These are phyloP conservation scores for Cercospora sp. DNA, from an alignment of 2,329 filamentous ascomycete species.

Conservation along the genomic window DNA sequence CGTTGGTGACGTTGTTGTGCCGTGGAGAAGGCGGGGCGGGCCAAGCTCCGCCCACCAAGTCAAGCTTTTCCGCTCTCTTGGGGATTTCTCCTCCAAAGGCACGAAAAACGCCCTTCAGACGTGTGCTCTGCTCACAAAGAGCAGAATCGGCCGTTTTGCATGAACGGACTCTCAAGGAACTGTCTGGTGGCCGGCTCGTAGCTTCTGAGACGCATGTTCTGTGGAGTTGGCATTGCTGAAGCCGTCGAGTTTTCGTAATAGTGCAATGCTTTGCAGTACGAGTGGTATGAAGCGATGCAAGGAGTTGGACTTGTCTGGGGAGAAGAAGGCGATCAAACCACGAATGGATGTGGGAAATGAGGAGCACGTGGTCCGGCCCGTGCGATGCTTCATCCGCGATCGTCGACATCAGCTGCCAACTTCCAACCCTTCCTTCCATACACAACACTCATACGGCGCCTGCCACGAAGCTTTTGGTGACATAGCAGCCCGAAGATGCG, in stretches of 20 bases:
- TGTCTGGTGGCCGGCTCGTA: no score
- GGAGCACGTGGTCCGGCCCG: background rate
- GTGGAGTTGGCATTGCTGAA: no score
- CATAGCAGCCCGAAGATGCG: background rate
- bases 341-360: background rate
- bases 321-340: background rate
- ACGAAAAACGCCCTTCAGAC: no score
- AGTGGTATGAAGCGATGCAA: background rate
- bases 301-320: background rate
- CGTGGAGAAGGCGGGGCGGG: background rate
- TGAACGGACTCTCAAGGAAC: no score
- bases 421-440: background rate
- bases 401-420: background rate
- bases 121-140: no score
- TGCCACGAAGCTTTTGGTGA: background rate
- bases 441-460: background rate
- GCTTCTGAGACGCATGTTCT: no score
- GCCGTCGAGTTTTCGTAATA: no score
- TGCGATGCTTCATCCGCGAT: background rate
- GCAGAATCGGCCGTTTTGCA: no score
- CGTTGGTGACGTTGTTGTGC: constrained; percentile 1
- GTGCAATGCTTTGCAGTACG: no score
- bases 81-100: background rate
- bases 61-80: background rate
- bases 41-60: background rate